phyloP scores from a whole-genome alignment of 148 eudicot genomes.

The Cornus kousa region DNA sequence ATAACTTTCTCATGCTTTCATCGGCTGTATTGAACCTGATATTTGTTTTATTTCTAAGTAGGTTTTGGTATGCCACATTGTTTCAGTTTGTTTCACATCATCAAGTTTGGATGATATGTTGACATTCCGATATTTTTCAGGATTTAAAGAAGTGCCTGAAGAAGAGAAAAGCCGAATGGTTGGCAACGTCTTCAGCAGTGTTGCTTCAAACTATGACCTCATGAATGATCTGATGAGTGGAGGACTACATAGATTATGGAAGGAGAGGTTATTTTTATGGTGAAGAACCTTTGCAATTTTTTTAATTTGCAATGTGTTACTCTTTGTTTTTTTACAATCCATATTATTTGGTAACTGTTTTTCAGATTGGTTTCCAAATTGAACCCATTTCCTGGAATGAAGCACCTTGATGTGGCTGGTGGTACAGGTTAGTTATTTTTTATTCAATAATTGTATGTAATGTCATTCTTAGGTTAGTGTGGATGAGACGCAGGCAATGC shows the following conservation, averaged over 20 bases:
- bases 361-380: conserved; percentile 77
- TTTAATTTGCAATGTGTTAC: conserved; percentile 2
- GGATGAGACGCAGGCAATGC: background rate
- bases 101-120: background rate
- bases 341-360: conserved; percentile 8
- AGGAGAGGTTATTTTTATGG: conserved; percentile 61
- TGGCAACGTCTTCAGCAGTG: conserved; percentile 85
- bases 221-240: conserved; percentile 98
- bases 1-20: background rate
- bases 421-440: conserved; percentile 66
- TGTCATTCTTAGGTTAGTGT: background rate
- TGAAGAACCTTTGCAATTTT: conserved; percentile 11
- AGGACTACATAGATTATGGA: conserved; percentile 90
- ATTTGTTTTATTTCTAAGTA: background rate
- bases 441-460: background rate
- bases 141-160: conserved; percentile 83
- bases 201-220: conserved; percentile 84
- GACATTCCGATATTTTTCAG: conserved; percentile 32
- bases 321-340: background rate
- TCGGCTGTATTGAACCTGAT: background rate
- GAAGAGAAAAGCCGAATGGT: conserved; percentile 90
- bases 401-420: conserved; percentile 97
- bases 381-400: conserved; percentile 97
- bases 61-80: background rate
- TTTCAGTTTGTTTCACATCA: background rate